Percentiles rank a stretch among this genome's conserved stretches.
Conservation (phyloP, 345 rosid genomes). For the Crucihimalaya himalaica region DNA sequence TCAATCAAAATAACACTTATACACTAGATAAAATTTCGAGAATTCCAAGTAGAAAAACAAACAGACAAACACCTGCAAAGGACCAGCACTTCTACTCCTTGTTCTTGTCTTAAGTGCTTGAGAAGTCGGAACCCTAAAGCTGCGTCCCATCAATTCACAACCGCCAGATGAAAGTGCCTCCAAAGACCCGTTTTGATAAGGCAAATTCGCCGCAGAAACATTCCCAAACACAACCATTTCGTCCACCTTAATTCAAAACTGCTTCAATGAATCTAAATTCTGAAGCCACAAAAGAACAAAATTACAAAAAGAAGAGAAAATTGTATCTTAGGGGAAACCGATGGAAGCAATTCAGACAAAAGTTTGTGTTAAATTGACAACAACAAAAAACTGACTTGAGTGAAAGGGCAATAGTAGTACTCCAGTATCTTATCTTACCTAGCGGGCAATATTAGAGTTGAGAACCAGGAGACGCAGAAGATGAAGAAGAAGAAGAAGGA, state of each 20-base stretch:
- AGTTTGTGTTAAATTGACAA: background rate
- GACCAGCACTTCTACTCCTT: conserved; percentile 37
- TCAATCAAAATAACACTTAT: conserved; percentile 2
- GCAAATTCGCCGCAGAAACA: conserved; percentile 56
- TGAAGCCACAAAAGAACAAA: background rate
- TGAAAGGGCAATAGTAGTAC: conserved; percentile 3
- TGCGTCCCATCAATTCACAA: conserved; percentile 52
- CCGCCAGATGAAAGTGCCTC: conserved; percentile 43
- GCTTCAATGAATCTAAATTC: conserved; percentile 13
- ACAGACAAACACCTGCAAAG: conserved; percentile 53
- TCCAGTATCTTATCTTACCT: conserved; percentile 28
- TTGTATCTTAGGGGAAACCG: background rate
- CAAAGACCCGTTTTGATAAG: conserved; percentile 34
- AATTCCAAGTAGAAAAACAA: background rate
- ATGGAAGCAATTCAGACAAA: background rate
- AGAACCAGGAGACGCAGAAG: background rate
- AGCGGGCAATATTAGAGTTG: background rate
- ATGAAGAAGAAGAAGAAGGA: conserved; percentile 13
- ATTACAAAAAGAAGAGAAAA: background rate
- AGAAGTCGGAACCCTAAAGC: conserved; percentile 44
- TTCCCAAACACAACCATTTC: conserved; percentile 54
- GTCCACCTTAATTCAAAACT: background rate
- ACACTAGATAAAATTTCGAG: background rate
- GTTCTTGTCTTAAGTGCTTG: conserved; percentile 42
- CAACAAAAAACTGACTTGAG: background rate